Evolutionary conservation across 768 basidiomycete species (phyloP).

Genomic region (Leccinellum luteum): DNA sequence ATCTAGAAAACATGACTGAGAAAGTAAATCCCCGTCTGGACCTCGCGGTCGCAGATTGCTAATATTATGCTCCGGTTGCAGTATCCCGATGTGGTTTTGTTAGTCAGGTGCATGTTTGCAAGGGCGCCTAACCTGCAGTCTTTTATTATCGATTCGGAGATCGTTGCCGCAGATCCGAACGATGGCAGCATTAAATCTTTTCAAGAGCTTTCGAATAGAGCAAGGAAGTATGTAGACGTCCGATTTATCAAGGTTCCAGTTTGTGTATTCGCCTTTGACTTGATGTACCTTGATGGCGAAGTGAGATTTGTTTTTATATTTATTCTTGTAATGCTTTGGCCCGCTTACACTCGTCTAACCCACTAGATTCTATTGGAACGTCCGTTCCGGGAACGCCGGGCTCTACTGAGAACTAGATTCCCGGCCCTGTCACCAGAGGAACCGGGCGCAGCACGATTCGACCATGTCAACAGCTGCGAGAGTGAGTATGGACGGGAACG

Average conservation of each 20-base stretch:
- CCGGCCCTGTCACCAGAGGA: conserved; percentile 47
- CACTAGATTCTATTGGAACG: conserved; percentile 61
- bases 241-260: conserved; percentile 75
- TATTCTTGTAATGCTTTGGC: not conserved
- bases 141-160: conserved; percentile 83
- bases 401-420: conserved; percentile 62
- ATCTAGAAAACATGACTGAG: conserved; percentile 89
- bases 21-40: conserved; percentile 47
- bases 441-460: conserved; percentile 54
- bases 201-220: conserved; percentile 82
- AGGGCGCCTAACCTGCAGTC: conserved; percentile 43
- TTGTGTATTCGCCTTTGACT: conserved; percentile 84
- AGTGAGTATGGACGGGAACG: conserved; percentile 58
- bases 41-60: conserved; percentile 1
- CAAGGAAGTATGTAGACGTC: conserved; percentile 77
- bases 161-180: conserved; percentile 74
- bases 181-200: conserved; percentile 70
- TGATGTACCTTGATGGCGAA: conserved; percentile 81
- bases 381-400: conserved; percentile 69
- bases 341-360: not conserved
- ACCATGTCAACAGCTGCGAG: conserved; percentile 71
- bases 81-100: conserved; percentile 79
- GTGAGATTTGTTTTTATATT: conserved; percentile 40
- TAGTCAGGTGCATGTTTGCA: conserved; percentile 53
- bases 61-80: conserved; percentile 29